These are phyloP conservation scores for Coniella lustricola DNA, from an alignment of 2,329 filamentous ascomycete genomes.

Conservation along the genomic window DNA sequence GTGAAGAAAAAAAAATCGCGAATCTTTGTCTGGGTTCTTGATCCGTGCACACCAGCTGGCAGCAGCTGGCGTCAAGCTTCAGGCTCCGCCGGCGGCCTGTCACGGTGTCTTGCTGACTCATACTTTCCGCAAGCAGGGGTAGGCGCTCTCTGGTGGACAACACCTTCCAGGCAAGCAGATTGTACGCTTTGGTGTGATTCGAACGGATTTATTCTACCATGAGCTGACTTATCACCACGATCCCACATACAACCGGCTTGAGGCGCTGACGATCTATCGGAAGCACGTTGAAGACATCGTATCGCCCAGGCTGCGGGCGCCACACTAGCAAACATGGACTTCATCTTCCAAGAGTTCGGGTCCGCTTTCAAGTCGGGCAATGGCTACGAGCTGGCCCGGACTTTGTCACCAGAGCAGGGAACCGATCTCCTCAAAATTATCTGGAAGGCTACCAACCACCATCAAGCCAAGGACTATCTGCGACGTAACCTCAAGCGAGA, in stretches of 20 bases:
- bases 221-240: neutral
- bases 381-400: slow-evolving; percentile 67
- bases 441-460: slow-evolving; percentile 61
- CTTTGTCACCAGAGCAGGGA: slow-evolving; percentile 65
- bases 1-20: neutral
- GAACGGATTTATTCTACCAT: neutral
- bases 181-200: neutral
- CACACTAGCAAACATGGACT: slow-evolving; percentile 52
- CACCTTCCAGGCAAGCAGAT: neutral
- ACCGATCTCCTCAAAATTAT: slow-evolving; percentile 60
- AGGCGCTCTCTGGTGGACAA: neutral
- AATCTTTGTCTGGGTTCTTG: neutral
- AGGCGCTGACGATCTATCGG: too few relatives aligned
- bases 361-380: slow-evolving; percentile 57
- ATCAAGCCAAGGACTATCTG: slow-evolving; percentile 61
- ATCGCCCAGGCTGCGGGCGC: neutral
- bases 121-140: neutral
- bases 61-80: neutral
- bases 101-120: neutral
- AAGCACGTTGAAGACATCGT: neutral
- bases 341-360: slow-evolving; percentile 66
- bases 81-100: neutral
- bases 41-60: neutral
- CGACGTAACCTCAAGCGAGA: slow-evolving; percentile 55
- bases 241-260: neutral